phyloP scores from a whole-genome alignment of 1,284 basidiomycete species.

The Malassezia caprae region DNA sequence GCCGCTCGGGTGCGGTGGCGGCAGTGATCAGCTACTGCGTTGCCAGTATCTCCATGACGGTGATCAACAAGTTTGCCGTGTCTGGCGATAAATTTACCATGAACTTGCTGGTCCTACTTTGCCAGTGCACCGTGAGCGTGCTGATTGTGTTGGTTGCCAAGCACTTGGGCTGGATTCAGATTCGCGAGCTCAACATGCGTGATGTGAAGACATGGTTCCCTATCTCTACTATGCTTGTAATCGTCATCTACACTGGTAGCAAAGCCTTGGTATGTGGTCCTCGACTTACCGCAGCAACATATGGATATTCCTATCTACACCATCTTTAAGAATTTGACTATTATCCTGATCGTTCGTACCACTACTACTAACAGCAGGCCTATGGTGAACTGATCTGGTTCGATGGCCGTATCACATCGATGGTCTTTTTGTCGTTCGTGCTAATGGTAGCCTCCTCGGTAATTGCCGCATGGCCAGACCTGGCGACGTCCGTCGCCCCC shows the following conservation, averaged over 20 bases:
- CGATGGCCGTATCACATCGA: conserved; percentile 71
- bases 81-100: conserved; percentile 88
- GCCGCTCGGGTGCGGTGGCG: conserved; percentile 52
- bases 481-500: conserved; percentile 44
- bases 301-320: conserved; percentile 52
- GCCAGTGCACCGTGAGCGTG: conserved; percentile 70
- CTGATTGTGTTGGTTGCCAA: conserved; percentile 66
- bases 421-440: conserved; percentile 79
- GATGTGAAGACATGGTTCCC: conserved; percentile 92
- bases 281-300: conserved; percentile 48
- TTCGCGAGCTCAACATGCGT: conserved; percentile 70
- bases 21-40: conserved; percentile 82
- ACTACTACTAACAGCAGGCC: conserved; percentile 54
- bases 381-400: conserved; percentile 99
- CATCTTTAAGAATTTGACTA: conserved; percentile 98
- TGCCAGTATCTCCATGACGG: conserved; percentile 93
- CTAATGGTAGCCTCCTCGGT: conserved; percentile 94
- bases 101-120: conserved; percentile 87
- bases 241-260: conserved; percentile 94
- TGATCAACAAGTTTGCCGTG: conserved; percentile 94
- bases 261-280: conserved; percentile 67
- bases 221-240: conserved; percentile 80
- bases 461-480: conserved; percentile 90
- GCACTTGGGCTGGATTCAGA: conserved; percentile 70
- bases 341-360: conserved; percentile 76